Percentiles rank a stretch among this genome's conserved stretches.
These are phyloP conservation scores for Simmondsia chinensis DNA, from an alignment of 148 eudicot genomes.

Conservation along the genomic window DNA sequence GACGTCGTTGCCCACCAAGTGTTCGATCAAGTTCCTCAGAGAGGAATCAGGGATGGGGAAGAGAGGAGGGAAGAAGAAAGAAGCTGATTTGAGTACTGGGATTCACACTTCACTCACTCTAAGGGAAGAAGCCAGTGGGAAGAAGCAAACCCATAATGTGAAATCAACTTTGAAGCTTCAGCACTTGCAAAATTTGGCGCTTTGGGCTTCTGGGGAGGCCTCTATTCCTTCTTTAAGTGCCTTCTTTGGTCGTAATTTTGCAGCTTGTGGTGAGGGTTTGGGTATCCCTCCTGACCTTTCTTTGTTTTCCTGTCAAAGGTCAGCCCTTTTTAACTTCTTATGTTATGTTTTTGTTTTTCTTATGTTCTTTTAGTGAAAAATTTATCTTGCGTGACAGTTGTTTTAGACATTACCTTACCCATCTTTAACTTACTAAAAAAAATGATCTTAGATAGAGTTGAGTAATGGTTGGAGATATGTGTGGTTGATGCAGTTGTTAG, in stretches of 20 bases:
- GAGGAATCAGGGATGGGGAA: slow-evolving; percentile 37
- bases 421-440: too few species aligned
- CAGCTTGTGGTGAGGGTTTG: slow-evolving; percentile 37
- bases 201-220: slow-evolving; percentile 41
- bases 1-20: not conserved
- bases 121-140: slow-evolving; percentile 59
- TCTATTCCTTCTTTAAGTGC: slow-evolving; percentile 44
- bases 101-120: slow-evolving; percentile 27
- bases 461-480: too few species aligned
- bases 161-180: slow-evolving; percentile 51
- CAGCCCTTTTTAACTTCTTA: not conserved
- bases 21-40: slow-evolving; percentile 12
- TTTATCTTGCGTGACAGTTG: not conserved
- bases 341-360: not conserved
- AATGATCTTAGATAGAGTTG: too few species aligned
- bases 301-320: slow-evolving; percentile 67
- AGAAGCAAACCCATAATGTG: slow-evolving; percentile 35
- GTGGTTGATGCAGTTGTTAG: too few species aligned
- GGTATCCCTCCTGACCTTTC: slow-evolving; percentile 45
- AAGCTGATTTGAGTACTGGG: slow-evolving; percentile 5
- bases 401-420: not conserved
- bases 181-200: slow-evolving; percentile 50
- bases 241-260: slow-evolving; percentile 46
- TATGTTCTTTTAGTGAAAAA: not conserved
- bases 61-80: slow-evolving; percentile 28